Evolutionary conservation across 202 grass and related monocot species (phyloP).

Genomic region (Elaeis oleifera): DNA sequence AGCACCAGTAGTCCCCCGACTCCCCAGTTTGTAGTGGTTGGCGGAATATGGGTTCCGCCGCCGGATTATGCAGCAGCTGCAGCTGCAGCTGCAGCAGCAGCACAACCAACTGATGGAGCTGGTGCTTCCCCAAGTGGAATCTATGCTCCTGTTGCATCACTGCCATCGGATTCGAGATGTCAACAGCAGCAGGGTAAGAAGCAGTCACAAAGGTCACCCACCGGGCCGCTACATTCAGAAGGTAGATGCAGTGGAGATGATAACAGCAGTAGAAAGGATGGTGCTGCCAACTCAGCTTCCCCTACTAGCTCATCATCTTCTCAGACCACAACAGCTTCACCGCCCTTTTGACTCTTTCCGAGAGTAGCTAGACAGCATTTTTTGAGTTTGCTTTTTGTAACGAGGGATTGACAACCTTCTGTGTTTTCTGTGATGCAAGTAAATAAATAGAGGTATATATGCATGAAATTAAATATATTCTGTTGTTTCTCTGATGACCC

Average conservation of each 20-base stretch:
- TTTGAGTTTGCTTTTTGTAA: no score
- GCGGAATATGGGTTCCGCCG: conserved; percentile 73
- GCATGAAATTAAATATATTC: no score
- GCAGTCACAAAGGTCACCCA: conserved; percentile 24
- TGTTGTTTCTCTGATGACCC: no score
- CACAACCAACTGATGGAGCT: conserved; percentile 14
- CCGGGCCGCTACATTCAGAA: not conserved
- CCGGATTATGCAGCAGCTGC: conserved; percentile 38
- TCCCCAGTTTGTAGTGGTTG: conserved; percentile 69
- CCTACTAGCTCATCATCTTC: not conserved
- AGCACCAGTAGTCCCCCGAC: conserved; percentile 13
- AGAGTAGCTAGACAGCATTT: no score
- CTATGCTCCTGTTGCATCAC: conserved; percentile 41
- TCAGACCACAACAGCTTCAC: not conserved
- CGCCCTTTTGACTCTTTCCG: not conserved
- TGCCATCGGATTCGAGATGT: conserved; percentile 19
- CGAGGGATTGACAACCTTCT: no score
- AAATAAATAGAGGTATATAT: no score
- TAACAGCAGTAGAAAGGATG: not conserved
- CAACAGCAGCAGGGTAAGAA: conserved; percentile 8
- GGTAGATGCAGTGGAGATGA: not conserved
- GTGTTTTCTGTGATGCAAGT: no score
- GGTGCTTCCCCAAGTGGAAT: conserved; percentile 24
- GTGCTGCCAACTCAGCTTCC: not conserved
- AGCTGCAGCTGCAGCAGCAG: not conserved